A percentile compares a stretch with the other conserved stretches of the same genome.
Conservation (phyloP, 441 rosid species). For the Aquilaria agallochum region DNA sequence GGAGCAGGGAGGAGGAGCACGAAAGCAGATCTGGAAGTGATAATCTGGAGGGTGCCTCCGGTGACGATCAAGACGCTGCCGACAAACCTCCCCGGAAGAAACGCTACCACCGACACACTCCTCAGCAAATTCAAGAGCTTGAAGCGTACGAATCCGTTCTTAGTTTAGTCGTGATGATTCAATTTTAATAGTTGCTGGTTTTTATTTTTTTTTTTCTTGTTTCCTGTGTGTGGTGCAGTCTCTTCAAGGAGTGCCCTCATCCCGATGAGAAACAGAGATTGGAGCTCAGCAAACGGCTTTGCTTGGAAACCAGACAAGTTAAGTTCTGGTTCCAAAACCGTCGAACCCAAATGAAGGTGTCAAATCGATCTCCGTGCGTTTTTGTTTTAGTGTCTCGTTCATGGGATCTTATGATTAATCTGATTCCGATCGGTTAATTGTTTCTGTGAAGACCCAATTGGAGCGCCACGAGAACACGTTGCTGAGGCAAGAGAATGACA, state of each 20-base stretch:
- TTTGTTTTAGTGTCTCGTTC: background rate
- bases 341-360: conserved; percentile 96
- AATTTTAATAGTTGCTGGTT: background rate
- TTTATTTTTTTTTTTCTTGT: background rate
- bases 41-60: conserved; percentile 71
- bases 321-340: conserved; percentile 99
- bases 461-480: conserved; percentile 85
- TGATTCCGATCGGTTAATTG: conserved; percentile 2
- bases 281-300: conserved; percentile 81
- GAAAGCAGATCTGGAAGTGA: conserved; percentile 97
- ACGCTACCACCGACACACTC: conserved; percentile 90
- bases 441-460: conserved; percentile 58
- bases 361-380: background rate
- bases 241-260: conserved; percentile 95
- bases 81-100: conserved; percentile 70
- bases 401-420: background rate
- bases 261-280: conserved; percentile 92
- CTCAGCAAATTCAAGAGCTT: conserved; percentile 93
- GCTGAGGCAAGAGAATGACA: conserved; percentile 75
- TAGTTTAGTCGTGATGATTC: background rate
- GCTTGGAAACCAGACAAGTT: conserved; percentile 82
- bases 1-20: conserved; percentile 74
- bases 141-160: conserved; percentile 49
- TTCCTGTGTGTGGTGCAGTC: conserved; percentile 27
- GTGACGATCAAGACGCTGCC: conserved; percentile 72